A percentile compares a stretch with the other conserved stretches of the same genome.
Evolutionary conservation across 2,329 filamentous ascomycete genomes (phyloP).

Genomic region (Fusarium fracticaudum): DNA sequence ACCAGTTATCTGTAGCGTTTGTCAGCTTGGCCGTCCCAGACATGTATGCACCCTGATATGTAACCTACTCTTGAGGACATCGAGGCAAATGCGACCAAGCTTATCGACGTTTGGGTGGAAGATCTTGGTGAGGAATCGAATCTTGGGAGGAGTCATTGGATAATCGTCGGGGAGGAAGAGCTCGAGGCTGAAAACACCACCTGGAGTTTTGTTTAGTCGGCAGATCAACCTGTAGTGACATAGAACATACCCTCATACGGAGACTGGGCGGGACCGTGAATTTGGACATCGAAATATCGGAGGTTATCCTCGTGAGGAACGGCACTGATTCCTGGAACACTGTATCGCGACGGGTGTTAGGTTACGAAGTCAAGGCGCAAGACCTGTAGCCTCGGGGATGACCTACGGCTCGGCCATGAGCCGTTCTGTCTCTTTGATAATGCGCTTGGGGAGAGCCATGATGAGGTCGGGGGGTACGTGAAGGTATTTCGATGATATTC

Average conservation of each 20-base stretch:
- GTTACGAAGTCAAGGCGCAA: constrained; percentile 19
- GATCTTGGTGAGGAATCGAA: constrained; percentile 98
- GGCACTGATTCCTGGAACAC: constrained; percentile 95
- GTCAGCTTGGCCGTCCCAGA: constrained; percentile 15
- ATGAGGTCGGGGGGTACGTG: neutral
- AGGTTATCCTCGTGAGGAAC: constrained; percentile 97
- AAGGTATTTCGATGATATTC: neutral
- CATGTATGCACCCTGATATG: neutral
- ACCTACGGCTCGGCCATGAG: constrained; percentile 94
- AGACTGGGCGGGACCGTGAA: constrained; percentile 89
- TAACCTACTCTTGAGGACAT: constrained; percentile 90
- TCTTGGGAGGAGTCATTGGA: constrained; percentile 98
- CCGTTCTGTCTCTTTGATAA: constrained; percentile 98
- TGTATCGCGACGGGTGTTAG: constrained; percentile 51
- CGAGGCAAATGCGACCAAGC: constrained; percentile 94
- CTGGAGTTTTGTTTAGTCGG: constrained; percentile 47
- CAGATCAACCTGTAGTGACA: neutral
- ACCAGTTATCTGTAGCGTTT: constrained; percentile 87
- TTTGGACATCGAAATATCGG: constrained; percentile 97
- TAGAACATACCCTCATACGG: constrained; percentile 84
- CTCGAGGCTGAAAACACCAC: constrained; percentile 94
- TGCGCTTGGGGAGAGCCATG: constrained; percentile 91
- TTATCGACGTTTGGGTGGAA: constrained; percentile 99
- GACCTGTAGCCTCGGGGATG: constrained; percentile 1
- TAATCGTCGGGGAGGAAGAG: constrained; percentile 98